Base-by-base conservation (phyloP, 768 basidiomycete genomes). In the Polyporus arcularius region DNA sequence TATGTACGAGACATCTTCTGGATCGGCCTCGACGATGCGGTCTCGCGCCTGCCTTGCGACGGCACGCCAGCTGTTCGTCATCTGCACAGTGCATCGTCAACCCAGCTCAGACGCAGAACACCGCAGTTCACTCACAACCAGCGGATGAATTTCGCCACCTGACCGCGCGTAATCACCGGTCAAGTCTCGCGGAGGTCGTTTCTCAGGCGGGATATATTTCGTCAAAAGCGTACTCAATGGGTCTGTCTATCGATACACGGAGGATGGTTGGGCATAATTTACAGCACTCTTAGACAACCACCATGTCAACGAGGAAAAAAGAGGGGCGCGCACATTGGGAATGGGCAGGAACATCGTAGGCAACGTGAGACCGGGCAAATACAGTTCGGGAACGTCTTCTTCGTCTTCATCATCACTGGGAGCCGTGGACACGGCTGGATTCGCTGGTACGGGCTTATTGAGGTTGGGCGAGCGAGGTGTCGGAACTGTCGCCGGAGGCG, bases 271-370 rank as follows among this genome's bases (percentile, higher is more conserved):
- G 78, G 81, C 75, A 79, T 76, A 67, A 55, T 57, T 35, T 72
- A 75, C 76, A 69, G 60, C 32, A 58, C 62, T 75, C 75, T 78
- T 72, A 70, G 71, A 79, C 71, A 89, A 73, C 85, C 83, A 88
- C 85, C 85, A 89, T 11, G 80, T 79, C 47, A 89, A 76, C 60
- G 78, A 73, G 72, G 77, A 77, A 48, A 80, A 82, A 63, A 83
- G 74, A 52, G 75, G 75, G 66, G 67, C 76, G 84, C 89, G 85
- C 82, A 94, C 92, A 78, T 92, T 92, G 53, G 92, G 92, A 45
- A 93, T 89, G n/a, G 92, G 92, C 49, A 93, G 76, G 71, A 94
- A 94, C 87, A 93, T 88, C 38, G 85, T 88, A 38, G 91, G 86
- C 31, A 84, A 73, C 39, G 87, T 79, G 40, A 93, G 82, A 40